Base-by-base conservation (phyloP, 176 grass and related monocot genomes). In the Alopecurus myosuroides region DNA sequence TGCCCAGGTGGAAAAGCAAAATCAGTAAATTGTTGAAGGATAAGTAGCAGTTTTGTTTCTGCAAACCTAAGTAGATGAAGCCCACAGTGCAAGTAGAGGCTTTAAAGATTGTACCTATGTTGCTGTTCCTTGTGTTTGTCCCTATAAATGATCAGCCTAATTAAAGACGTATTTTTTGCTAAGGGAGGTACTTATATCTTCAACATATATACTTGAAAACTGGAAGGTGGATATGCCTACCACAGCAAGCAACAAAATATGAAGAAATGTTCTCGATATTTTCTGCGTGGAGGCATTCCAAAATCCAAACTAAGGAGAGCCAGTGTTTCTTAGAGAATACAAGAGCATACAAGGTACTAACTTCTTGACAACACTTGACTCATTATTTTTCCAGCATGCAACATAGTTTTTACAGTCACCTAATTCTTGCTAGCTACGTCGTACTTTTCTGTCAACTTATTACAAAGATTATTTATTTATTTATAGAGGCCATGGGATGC, bases 11-110 rank as follows among this genome's bases (percentile, higher is more conserved):
- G 60, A 67, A 45, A 45, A 67, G 18, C 18, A 67, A 80, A 49
- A 45, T 80, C 19, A 1, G 1, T 35, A 18, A 50, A 50, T 80
- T 80, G 11, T 80, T 65, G 78, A 80, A 80, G 78, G 78, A 65
- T 80, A 80, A 49, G 3, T 48, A 80, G 6, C 41, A 49, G 57
- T 67, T 35, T 15, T n/a, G 23, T 20, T 18, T 30, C 3, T 74
- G 25, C 29, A 28, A 48, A 15, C 23, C 15, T 13, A 73, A 46
- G 42, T 49, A 23, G 42, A 74, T 30, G 37, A 70, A 48, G 25
- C 18, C n/a, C 23, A 10, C 70, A 42, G 68, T 44, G 68, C 39
- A 26, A 26, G 12, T 71, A 23, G 6, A 42, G 36, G 36, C n/a
- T 42, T 26, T 45, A 58, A 8, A 61, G 26, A 61, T 41, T 42